Conservation (phyloP, 2,329 filamentous ascomycete species). For the Coniochaeta sp. region DNA sequence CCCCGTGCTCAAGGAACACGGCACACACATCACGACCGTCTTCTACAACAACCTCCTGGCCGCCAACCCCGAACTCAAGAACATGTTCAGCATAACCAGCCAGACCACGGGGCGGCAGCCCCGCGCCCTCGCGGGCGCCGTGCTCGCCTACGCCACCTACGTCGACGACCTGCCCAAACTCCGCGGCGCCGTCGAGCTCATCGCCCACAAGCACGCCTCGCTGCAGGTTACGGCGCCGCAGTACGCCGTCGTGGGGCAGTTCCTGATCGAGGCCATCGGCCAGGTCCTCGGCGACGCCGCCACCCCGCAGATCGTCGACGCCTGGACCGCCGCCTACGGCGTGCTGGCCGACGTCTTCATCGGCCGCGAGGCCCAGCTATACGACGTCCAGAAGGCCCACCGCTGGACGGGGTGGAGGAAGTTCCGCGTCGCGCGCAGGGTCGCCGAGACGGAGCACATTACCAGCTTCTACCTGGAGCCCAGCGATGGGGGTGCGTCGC, state of each 20-base stretch:
- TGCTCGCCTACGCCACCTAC: conserved; percentile 66
- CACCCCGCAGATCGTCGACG: conserved; percentile 58
- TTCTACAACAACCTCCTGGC: conserved; percentile 66
- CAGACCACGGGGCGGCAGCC: conserved; percentile 63
- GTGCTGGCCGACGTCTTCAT: conserved; percentile 68
- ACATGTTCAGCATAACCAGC: conserved; percentile 64
- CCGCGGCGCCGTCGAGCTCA: conserved; percentile 51
- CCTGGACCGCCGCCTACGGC: conserved; percentile 66
- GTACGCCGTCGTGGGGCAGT: conserved; percentile 62
- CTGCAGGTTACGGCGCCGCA: conserved; percentile 63
- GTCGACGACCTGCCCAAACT: conserved; percentile 63
- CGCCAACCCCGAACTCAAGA: conserved; percentile 57
- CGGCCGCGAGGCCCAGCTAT: conserved; percentile 52
- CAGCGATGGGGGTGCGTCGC: conserved; percentile 39
- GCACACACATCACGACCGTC: conserved; percentile 58
- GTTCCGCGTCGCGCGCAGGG: conserved; percentile 48
- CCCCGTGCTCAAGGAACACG: conserved; percentile 63
- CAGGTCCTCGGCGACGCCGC: conserved; percentile 60
- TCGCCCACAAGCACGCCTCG: conserved; percentile 69
- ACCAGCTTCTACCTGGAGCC: conserved; percentile 66
- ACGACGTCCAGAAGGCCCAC: conserved; percentile 34
- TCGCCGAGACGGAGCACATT: conserved; percentile 51
- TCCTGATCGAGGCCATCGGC: conserved; percentile 61
- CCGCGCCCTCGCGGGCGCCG: conserved; percentile 58
- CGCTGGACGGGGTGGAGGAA: conserved; percentile 41